phyloP scores from a whole-genome alignment of 2,329 filamentous ascomycete species.

The Trichoderma koningiopsis region DNA sequence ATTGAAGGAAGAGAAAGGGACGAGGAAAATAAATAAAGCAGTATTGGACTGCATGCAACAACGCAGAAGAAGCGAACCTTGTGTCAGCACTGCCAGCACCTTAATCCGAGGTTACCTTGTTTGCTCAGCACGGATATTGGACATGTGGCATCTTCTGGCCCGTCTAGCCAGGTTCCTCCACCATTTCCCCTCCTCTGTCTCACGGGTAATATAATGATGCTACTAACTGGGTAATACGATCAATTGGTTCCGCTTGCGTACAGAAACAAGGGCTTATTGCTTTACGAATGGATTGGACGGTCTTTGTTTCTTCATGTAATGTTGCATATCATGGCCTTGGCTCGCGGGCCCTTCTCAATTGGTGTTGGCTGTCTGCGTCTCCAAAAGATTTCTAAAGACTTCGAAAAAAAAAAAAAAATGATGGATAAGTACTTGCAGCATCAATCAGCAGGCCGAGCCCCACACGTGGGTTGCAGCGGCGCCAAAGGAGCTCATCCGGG shows the following conservation, averaged over 20 bases:
- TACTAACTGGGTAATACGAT: neutral
- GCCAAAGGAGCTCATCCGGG: constrained; percentile 3
- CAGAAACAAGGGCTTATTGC: no score
- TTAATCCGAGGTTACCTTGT: neutral
- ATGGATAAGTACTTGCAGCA: neutral
- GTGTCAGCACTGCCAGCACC: neutral
- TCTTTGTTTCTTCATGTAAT: neutral
- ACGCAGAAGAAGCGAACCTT: neutral
- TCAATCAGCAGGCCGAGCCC: constrained; percentile 12
- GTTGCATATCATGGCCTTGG: neutral
- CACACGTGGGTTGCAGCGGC: constrained; percentile 16
- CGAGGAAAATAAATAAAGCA: neutral
- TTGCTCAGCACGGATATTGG: constrained; percentile 3
- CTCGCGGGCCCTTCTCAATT: neutral
- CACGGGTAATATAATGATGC: neutral
- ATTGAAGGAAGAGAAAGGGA: neutral
- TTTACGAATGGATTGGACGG: no score
- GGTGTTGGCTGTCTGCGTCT: neutral
- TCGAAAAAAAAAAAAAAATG: neutral
- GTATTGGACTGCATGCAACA: neutral
- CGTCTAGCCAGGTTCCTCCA: neutral
- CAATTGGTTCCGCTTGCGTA: neutral
- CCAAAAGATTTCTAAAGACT: neutral
- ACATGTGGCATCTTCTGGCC: constrained; percentile 22
- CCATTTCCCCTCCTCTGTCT: constrained; percentile 1